Evolutionary conservation across 495 filamentous ascomycete genomes (phyloP).

Genomic region (Cenococcum geophilum): DNA sequence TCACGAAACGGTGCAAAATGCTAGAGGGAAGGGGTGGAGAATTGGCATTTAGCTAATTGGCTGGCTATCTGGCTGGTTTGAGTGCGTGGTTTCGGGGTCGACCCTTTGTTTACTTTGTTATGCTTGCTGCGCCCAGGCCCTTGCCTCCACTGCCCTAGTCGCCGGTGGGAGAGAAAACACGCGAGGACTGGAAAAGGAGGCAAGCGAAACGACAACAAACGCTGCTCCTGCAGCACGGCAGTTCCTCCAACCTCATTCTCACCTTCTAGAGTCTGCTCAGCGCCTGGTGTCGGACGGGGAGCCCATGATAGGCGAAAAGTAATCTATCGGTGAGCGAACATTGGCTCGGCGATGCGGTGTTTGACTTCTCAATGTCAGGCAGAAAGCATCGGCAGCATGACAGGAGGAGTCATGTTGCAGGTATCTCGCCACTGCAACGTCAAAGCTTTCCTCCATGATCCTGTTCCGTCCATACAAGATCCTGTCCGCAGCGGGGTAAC

Average conservation of each 20-base stretch:
- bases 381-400: slow-evolving; percentile 22
- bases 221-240: slow-evolving; percentile 18
- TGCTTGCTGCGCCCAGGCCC: slow-evolving; percentile 13
- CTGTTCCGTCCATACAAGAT: slow-evolving; percentile 21
- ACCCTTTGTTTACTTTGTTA: slow-evolving; percentile 18
- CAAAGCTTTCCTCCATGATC: slow-evolving; percentile 12
- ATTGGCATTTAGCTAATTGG: slow-evolving; percentile 3
- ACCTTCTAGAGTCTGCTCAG: slow-evolving; percentile 5
- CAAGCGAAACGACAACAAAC: slow-evolving; percentile 5
- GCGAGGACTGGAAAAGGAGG: slow-evolving; percentile 14
- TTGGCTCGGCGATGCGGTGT: slow-evolving; percentile 24
- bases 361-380: slow-evolving; percentile 25
- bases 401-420: slow-evolving; percentile 21
- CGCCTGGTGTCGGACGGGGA: slow-evolving; percentile 20
- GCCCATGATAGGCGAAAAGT: slow-evolving; percentile 24
- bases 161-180: slow-evolving; percentile 18
- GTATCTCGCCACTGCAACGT: slow-evolving; percentile 27
- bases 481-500: slow-evolving; percentile 26
- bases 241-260: slow-evolving; percentile 12
- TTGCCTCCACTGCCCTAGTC: slow-evolving; percentile 1
- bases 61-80: not conserved
- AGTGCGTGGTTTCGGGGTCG: slow-evolving; percentile 12
- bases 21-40: slow-evolving; percentile 1
- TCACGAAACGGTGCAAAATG: slow-evolving; percentile 5
- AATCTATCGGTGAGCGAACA: slow-evolving; percentile 28